A percentile compares a stretch with the other conserved stretches of the same genome.
Evolutionary conservation across 2,329 filamentous ascomycete genomes (phyloP).

Genomic region (Neopestalotiopsis sp.): DNA sequence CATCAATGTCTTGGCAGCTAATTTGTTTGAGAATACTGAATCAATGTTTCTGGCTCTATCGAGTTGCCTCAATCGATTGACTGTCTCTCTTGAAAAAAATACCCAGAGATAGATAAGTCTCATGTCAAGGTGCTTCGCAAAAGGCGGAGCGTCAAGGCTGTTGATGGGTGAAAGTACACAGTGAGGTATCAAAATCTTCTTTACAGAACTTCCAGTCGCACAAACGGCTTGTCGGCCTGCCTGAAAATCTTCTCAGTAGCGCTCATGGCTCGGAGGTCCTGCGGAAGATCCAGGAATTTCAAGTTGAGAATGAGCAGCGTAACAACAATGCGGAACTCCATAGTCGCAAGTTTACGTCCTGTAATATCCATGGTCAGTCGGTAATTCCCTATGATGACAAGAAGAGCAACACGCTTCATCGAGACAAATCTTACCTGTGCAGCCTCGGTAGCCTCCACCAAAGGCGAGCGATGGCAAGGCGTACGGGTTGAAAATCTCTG

Average conservation of each 20-base stretch:
- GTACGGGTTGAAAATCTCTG: not conserved
- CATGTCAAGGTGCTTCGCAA: too few species aligned
- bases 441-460: not conserved
- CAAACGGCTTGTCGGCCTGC: not conserved
- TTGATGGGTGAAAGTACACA: too few species aligned
- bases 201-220: not conserved
- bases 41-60: too few species aligned
- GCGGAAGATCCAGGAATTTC: constrained; percentile 22
- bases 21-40: too few species aligned
- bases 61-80: too few species aligned
- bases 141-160: too few species aligned
- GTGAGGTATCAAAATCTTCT: not conserved
- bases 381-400: not conserved
- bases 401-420: not conserved
- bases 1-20: too few species aligned
- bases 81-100: too few species aligned
- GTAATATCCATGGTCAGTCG: not conserved
- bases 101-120: too few species aligned
- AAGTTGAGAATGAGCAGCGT: constrained; percentile 23
- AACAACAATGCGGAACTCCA: constrained; percentile 24
- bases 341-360: constrained; percentile 24
- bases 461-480: not conserved
- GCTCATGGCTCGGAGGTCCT: constrained; percentile 13
- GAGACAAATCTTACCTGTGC: not conserved
- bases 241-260: constrained; percentile 12